Conservation (phyloP, 305 asterid species). For the Fraxinus velutina region DNA sequence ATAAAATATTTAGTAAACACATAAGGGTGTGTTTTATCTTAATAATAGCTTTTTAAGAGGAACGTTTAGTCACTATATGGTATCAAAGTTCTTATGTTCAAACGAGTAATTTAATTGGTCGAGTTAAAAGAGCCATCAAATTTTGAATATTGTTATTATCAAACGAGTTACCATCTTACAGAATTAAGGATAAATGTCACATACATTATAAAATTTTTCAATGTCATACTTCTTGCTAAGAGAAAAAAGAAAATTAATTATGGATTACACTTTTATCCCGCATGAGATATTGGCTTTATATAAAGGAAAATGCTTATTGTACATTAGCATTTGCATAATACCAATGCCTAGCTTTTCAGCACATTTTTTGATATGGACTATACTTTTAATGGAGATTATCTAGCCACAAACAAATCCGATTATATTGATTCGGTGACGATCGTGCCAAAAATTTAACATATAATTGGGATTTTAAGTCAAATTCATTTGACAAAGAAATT, state of each 20-base stretch:
- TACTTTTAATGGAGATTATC: neutral
- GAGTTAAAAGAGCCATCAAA: neutral
- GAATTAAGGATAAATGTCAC: neutral
- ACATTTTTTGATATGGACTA: neutral
- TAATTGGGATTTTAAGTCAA: neutral
- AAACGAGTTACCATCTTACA: neutral
- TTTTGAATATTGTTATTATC: neutral
- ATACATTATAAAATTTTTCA: neutral
- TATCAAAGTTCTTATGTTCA: neutral
- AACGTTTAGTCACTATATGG: neutral
- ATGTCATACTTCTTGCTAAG: neutral
- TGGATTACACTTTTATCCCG: neutral
- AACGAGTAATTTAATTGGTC: neutral
- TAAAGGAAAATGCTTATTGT: no score
- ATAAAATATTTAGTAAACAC: neutral
- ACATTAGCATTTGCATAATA: no score
- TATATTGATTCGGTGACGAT: neutral
- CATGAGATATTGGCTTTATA: neutral
- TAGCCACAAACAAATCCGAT: neutral
- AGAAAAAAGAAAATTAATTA: neutral
- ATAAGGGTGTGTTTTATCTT: neutral
- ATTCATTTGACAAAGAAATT: neutral
- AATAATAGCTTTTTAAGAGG: neutral
- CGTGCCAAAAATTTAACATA: neutral
- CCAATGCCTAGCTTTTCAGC: neutral